phyloP scores from a whole-genome alignment of 1,139 yeast species.

The Lodderomyces theae region DNA sequence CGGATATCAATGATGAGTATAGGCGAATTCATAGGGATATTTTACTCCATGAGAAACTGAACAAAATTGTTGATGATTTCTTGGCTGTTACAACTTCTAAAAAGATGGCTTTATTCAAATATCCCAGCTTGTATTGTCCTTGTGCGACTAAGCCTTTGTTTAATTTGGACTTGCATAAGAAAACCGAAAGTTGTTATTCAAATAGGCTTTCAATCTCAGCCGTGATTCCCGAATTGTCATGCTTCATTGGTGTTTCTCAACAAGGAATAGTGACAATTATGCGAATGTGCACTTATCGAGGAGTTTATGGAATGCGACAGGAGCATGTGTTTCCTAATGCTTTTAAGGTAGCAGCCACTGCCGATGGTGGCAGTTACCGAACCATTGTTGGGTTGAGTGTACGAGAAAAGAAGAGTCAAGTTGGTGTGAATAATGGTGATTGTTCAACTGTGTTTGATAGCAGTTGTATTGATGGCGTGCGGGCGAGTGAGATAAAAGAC shows the following conservation, averaged over 20 bases:
- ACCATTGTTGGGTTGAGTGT: conserved; percentile 34
- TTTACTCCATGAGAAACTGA: conserved; percentile 2
- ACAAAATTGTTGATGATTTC: conserved; percentile 17
- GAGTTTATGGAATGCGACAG: conserved; percentile 58
- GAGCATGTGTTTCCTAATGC: conserved; percentile 55
- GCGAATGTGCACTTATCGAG: conserved; percentile 55
- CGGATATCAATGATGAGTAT: conserved; percentile 37
- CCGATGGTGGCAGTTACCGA: conserved; percentile 26
- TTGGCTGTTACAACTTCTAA: conserved; percentile 45
- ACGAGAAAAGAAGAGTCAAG: conserved; percentile 16
- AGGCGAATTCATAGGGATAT: conserved; percentile 30
- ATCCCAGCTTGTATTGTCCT: conserved; percentile 49
- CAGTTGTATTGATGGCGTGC: background rate
- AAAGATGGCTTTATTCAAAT: conserved; percentile 46
- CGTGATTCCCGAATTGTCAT: conserved; percentile 53
- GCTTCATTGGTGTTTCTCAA: conserved; percentile 55
- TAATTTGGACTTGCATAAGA: conserved; percentile 28
- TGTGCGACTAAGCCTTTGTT: conserved; percentile 47
- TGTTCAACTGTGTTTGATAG: background rate
- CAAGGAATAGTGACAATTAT: conserved; percentile 57
- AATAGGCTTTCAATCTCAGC: conserved; percentile 54
- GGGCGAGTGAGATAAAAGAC: background rate
- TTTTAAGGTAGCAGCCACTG: conserved; percentile 23
- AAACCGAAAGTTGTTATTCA: conserved; percentile 39
- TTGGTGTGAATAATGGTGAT: conserved; percentile 2